Evolutionary conservation across 805 yeast species (phyloP).

Genomic region (Starmerella asiatica): DNA sequence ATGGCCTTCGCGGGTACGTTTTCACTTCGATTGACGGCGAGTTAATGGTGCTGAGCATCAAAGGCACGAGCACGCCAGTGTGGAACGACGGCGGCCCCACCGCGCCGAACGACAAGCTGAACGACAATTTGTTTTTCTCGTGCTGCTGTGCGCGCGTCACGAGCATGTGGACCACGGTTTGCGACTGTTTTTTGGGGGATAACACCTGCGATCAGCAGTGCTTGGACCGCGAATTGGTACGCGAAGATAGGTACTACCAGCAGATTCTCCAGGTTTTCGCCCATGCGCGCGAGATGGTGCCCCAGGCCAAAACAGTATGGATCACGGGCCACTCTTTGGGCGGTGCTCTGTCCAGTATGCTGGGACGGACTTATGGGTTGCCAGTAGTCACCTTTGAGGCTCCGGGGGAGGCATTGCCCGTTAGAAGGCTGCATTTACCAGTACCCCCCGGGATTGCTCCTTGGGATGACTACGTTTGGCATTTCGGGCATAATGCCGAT

Average conservation of each 20-base stretch:
- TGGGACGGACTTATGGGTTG: conserved; percentile 79
- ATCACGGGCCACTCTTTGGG: conserved; percentile 92
- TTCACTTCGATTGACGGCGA: conserved; percentile 48
- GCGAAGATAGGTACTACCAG: conserved; percentile 69
- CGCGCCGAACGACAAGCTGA: conserved; percentile 61
- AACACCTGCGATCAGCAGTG: conserved; percentile 76
- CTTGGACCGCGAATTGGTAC: conserved; percentile 57
- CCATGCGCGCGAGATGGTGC: conserved; percentile 54
- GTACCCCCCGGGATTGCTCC: conserved; percentile 79
- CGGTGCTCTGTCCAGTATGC: conserved; percentile 65
- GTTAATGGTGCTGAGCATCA: conserved; percentile 61
- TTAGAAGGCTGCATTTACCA: conserved; percentile 75
- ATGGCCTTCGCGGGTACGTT: conserved; percentile 82
- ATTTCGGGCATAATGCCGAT: conserved; percentile 92
- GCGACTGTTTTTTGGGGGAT: conserved; percentile 74
- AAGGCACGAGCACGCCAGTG: conserved; percentile 84
- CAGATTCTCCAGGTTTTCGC: conserved; percentile 66
- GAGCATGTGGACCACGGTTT: conserved; percentile 85
- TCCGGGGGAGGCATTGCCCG: conserved; percentile 80
- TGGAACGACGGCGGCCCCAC: conserved; percentile 48
- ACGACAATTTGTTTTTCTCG: conserved; percentile 79
- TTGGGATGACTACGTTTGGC: conserved; percentile 77
- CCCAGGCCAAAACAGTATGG: conserved; percentile 60
- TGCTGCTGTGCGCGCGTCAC: conserved; percentile 94
- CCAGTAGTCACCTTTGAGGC: conserved; percentile 88